phyloP scores from a whole-genome alignment of 2,329 filamentous ascomycete species.

The Clonostachys chloroleuca region DNA sequence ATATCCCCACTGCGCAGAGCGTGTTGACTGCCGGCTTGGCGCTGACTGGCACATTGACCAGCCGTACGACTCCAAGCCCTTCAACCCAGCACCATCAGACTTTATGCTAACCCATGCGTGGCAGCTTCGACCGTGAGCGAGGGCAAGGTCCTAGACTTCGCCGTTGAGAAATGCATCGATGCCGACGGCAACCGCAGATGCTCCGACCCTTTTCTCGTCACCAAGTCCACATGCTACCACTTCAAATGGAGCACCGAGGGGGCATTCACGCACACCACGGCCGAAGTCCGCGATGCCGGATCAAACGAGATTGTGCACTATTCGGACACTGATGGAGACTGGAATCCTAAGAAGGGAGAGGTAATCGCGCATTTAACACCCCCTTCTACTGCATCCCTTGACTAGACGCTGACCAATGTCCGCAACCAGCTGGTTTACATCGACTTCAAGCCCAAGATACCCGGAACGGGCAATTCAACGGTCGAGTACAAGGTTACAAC shows the following conservation, averaged over 20 bases:
- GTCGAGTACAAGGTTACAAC: slow-evolving; percentile 31
- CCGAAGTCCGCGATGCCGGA: slow-evolving; percentile 26
- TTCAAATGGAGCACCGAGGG: slow-evolving; percentile 31
- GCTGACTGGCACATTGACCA: no score
- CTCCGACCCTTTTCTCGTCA: slow-evolving; percentile 31
- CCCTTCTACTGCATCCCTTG: no score
- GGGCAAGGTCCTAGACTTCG: slow-evolving; percentile 33
- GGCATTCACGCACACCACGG: slow-evolving; percentile 30
- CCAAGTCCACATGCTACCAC: slow-evolving; percentile 30
- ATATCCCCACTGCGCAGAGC: no score
- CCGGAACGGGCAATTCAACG: slow-evolving; percentile 34
- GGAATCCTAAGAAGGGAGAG: no score
- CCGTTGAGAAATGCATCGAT: slow-evolving; percentile 33
- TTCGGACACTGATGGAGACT: background rate
- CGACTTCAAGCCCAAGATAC: slow-evolving; percentile 40
- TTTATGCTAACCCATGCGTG: no score
- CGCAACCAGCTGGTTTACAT: slow-evolving; percentile 38
- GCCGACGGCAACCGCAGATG: slow-evolving; percentile 28
- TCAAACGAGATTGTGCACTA: slow-evolving; percentile 35
- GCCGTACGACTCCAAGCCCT: no score
- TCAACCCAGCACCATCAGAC: no score
- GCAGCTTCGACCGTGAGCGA: slow-evolving; percentile 8
- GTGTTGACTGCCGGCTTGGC: no score
- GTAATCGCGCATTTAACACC: no score
- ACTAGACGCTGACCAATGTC: slow-evolving; percentile 8